Evolutionary conservation across 257 asterid species (phyloP).

Genomic region (Cynanchum wilfordii): DNA sequence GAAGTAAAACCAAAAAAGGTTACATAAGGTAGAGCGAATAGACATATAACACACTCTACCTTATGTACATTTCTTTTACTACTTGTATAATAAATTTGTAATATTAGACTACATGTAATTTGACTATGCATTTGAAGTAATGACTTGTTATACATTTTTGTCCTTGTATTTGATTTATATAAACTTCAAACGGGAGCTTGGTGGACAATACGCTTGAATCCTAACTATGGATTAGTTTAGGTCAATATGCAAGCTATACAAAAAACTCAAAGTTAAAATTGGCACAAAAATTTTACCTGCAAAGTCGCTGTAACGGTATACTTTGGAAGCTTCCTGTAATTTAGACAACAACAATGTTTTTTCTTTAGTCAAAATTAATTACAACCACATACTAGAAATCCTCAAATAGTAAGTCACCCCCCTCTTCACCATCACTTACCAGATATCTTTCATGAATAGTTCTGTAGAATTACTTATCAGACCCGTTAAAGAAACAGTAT

Average conservation of each 20-base stretch:
- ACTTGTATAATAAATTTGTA: too few species aligned
- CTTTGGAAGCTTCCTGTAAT: constrained; percentile 73
- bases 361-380: background rate
- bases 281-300: constrained; percentile 44
- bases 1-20: too few species aligned
- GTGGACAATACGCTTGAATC: too few species aligned
- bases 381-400: background rate
- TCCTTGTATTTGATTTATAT: too few species aligned
- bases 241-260: background rate
- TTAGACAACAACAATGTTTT: constrained; percentile 18
- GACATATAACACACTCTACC: too few species aligned
- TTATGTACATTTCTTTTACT: too few species aligned
- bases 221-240: too few species aligned
- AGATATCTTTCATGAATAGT: constrained; percentile 71
- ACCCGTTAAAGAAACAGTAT: constrained; percentile 58
- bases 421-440: constrained; percentile 40
- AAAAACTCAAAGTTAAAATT: background rate
- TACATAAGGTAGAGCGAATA: too few species aligned
- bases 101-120: too few species aligned
- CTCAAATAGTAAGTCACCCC: background rate
- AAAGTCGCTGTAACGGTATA: constrained; percentile 77
- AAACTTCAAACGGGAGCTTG: too few species aligned
- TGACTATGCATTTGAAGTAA: too few species aligned
- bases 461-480: constrained; percentile 40
- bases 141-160: too few species aligned